Evolutionary conservation across 2,329 filamentous ascomycete species (phyloP).

Genomic region (Cryphonectria parasitica): DNA sequence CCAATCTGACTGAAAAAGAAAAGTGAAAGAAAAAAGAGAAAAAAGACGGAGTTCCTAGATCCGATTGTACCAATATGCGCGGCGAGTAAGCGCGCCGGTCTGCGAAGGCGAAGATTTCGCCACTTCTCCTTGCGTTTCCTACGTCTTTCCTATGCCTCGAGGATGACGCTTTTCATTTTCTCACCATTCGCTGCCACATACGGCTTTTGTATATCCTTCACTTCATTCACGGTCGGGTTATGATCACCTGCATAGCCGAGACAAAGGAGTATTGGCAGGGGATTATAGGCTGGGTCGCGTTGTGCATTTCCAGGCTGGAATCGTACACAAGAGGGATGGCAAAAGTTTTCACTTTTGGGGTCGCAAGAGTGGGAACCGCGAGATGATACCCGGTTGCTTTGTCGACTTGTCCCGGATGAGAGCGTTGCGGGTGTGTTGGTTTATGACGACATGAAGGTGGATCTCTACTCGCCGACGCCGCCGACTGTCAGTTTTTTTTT

Average conservation of each 20-base stretch:
- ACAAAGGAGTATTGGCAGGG: constrained; percentile 20
- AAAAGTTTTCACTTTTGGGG: constrained; percentile 24
- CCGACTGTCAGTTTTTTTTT: background rate
- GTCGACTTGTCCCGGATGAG: constrained; percentile 19
- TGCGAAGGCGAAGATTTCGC: background rate
- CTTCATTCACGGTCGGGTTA: constrained; percentile 11
- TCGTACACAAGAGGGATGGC: constrained; percentile 18
- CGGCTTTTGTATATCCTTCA: constrained; percentile 9
- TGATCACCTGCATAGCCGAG: constrained; percentile 23
- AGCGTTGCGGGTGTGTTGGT: constrained; percentile 13
- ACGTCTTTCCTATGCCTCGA: constrained; percentile 2
- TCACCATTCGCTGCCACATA: constrained; percentile 33
- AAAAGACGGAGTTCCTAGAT: background rate
- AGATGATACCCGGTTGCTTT: constrained; percentile 29
- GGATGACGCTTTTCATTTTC: constrained; percentile 33
- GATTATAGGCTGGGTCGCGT: constrained; percentile 14
- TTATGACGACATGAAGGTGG: constrained; percentile 17
- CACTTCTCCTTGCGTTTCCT: constrained; percentile 5
- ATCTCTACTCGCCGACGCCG: constrained; percentile 8
- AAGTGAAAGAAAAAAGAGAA: background rate
- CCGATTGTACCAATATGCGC: background rate
- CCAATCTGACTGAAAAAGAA: constrained; percentile 55
- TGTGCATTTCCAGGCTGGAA: constrained; percentile 26
- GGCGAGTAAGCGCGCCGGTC: background rate
- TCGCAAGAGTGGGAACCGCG: constrained; percentile 21